phyloP scores from a whole-genome alignment of 139 green algal genomes.

The Auxenochlorella protothecoides region DNA sequence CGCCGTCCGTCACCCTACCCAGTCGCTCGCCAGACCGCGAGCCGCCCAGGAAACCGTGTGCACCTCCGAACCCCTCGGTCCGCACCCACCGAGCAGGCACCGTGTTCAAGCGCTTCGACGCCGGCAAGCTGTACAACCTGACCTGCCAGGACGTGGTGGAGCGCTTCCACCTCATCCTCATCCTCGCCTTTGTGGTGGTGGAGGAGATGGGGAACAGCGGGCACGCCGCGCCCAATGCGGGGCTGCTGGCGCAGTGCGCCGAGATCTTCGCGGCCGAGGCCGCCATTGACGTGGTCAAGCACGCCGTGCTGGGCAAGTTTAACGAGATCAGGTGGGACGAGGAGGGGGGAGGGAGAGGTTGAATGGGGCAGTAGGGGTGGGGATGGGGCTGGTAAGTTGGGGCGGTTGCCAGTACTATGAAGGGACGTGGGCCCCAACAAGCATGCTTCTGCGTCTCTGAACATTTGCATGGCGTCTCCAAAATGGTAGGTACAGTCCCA shows the following conservation, averaged over 20 bases:
- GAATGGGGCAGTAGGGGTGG: no score
- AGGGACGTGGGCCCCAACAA: slow-evolving; percentile 2
- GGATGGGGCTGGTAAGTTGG: no score
- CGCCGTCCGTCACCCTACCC: no score
- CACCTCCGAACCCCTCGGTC: no score
- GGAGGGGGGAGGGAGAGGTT: not conserved
- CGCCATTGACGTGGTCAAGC: slow-evolving; percentile 79
- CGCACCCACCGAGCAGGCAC: slow-evolving; percentile 21
- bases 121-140: slow-evolving; percentile 45
- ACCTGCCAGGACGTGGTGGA: slow-evolving; percentile 78
- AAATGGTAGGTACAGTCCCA: not conserved
- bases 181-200: slow-evolving; percentile 68
- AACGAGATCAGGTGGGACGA: slow-evolving; percentile 50
- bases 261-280: slow-evolving; percentile 40
- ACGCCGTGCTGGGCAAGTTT: slow-evolving; percentile 84
- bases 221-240: slow-evolving; percentile 6
- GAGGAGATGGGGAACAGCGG: slow-evolving; percentile 59
- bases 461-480: not conserved
- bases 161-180: slow-evolving; percentile 70
- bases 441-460: not conserved
- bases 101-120: slow-evolving; percentile 63
- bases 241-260: slow-evolving; percentile 31
- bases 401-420: no score
- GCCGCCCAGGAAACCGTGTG: no score
- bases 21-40: no score